Percentiles rank a stretch among this genome's conserved stretches.
Evolutionary conservation across 2,329 filamentous ascomycete species (phyloP).

Genomic region (Fusarium sacchari): DNA sequence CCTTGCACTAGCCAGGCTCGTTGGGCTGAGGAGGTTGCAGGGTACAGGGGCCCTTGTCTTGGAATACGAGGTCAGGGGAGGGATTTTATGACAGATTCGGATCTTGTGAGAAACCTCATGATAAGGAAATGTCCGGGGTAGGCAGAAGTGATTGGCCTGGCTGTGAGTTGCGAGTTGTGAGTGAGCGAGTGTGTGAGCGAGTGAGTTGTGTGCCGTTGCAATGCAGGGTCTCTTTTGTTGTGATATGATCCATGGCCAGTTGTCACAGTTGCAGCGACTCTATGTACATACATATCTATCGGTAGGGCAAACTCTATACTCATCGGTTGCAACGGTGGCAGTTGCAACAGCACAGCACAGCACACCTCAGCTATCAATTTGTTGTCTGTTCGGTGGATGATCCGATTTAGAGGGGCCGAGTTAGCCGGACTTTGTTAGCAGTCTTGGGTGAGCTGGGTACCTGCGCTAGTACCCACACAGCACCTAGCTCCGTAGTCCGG

Average conservation of each 20-base stretch:
- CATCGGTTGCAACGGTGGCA: neutral
- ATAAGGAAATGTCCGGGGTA: conserved; percentile 19
- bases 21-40: conserved; percentile 9
- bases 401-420: conserved; percentile 14
- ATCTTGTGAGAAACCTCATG: conserved; percentile 20
- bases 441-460: conserved; percentile 1
- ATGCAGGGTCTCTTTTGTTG: neutral
- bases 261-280: neutral
- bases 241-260: neutral
- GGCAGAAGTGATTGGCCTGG: neutral
- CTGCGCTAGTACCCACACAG: conserved; percentile 5
- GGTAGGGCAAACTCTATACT: neutral
- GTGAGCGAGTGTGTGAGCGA: no score
- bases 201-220: neutral
- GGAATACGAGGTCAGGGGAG: conserved; percentile 19
- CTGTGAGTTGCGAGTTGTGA: neutral
- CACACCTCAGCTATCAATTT: neutral
- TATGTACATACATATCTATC: neutral
- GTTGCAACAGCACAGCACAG: neutral
- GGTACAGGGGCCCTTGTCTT: conserved; percentile 3
- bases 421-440: conserved; percentile 2
- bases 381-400: neutral
- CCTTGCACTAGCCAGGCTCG: conserved; percentile 23
- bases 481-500: neutral
- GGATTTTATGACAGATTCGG: conserved; percentile 17